phyloP scores from a whole-genome alignment of 176 grass and related monocot genomes.

The Saccharum spontaneum region DNA sequence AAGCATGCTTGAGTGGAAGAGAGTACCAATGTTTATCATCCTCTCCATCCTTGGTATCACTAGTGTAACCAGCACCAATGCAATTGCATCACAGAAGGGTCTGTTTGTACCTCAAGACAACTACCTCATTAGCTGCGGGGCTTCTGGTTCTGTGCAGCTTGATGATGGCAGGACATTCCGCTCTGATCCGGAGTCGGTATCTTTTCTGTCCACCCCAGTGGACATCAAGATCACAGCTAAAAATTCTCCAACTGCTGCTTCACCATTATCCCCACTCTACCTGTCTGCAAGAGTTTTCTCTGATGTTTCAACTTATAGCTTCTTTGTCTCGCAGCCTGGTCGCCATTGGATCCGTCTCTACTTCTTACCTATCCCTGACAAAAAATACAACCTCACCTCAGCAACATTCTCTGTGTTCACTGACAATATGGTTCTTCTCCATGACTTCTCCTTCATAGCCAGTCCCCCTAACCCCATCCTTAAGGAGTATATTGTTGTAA shows the following conservation, averaged over 20 bases:
- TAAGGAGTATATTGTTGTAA: conserved; percentile 68
- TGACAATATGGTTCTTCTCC: conserved; percentile 80
- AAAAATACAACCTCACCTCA: conserved; percentile 74
- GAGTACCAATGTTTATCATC: conserved; percentile 31
- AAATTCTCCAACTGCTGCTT: conserved; percentile 28
- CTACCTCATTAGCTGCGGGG: conserved; percentile 78
- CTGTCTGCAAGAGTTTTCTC: conserved; percentile 71
- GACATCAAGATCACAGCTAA: conserved; percentile 72
- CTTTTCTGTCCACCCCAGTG: conserved; percentile 69
- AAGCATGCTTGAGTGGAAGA: conserved; percentile 34
- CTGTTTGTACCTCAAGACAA: conserved; percentile 71
- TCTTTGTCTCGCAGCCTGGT: conserved; percentile 77
- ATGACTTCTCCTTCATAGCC: conserved; percentile 74
- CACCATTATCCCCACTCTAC: conserved; percentile 53
- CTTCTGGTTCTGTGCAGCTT: conserved; percentile 51
- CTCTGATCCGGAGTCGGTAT: conserved; percentile 79
- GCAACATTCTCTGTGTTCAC: conserved; percentile 71
- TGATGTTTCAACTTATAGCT: conserved; percentile 80
- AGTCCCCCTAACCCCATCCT: conserved; percentile 54
- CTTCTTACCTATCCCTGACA: conserved; percentile 68
- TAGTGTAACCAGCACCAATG: conserved; percentile 15
- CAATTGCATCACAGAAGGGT: conserved; percentile 45
- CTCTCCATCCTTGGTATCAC: conserved; percentile 39
- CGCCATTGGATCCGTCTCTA: conserved; percentile 86
- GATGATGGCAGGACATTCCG: conserved; percentile 77